Conservation (phyloP, 2,329 filamentous ascomycete genomes). For the Didymella lethalis region DNA sequence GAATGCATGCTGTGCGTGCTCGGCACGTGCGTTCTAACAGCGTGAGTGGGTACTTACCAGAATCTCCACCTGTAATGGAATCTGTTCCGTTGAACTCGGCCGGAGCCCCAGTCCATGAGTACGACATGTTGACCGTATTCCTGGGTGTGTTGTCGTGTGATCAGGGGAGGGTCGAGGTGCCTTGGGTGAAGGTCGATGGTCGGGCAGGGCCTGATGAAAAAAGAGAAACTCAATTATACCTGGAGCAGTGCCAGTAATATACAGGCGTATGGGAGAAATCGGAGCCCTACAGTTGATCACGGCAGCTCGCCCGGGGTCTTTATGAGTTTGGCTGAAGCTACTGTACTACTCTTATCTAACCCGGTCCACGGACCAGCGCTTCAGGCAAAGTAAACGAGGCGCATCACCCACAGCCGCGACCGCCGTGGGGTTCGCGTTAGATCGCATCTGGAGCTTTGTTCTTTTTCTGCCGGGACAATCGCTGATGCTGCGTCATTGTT, state of each 20-base stretch:
- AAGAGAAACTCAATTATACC: constrained; percentile 21
- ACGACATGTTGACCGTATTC: constrained; percentile 54
- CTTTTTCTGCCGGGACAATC: constrained; percentile 39
- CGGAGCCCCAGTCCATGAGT: constrained; percentile 58
- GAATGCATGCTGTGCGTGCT: constrained; percentile 8
- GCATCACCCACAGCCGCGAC: constrained; percentile 44
- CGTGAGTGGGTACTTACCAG: constrained; percentile 65
- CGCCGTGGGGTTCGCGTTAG: constrained; percentile 50
- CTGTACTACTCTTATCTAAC: constrained; percentile 50
- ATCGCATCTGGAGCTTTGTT: constrained; percentile 45
- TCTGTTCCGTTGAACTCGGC: constrained; percentile 63
- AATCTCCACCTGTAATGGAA: constrained; percentile 74
- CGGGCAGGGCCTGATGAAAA: constrained; percentile 25
- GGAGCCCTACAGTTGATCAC: constrained; percentile 43
- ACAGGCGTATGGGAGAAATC: constrained; percentile 40
- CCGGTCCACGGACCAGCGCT: constrained; percentile 45
- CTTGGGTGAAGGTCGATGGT: constrained; percentile 21
- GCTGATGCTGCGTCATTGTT: constrained; percentile 40
- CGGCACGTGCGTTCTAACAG: constrained; percentile 33
- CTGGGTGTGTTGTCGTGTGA: constrained; percentile 20
- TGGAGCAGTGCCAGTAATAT: constrained; percentile 44
- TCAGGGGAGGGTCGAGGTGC: constrained; percentile 17
- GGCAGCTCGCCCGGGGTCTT: constrained; percentile 43
- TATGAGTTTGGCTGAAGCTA: constrained; percentile 41
- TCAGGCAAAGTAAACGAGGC: constrained; percentile 49